Base-by-base conservation (phyloP, 176 grass and related monocot genomes). In the Tuctoria greenei region DNA sequence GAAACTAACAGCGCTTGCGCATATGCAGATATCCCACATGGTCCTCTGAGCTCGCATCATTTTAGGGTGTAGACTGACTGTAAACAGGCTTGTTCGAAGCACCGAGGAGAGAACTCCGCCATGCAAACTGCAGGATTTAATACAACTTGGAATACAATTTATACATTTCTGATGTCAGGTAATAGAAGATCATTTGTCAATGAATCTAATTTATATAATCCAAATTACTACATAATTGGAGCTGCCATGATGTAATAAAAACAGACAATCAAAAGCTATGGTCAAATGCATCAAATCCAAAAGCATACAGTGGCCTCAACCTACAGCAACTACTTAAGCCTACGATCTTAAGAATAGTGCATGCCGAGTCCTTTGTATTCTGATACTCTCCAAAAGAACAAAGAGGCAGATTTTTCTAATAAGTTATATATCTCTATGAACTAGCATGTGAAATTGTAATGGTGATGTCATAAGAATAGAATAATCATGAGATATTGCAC, bases 381-480 rank as follows among this genome's bases (percentile, higher is more conserved):
- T 39, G 16, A 24, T 52, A 50, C 49, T 72, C 49, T 41, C 17
- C 5, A 12, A 72, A 66, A 21, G 10, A 71, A 45, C 21, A 2
- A 77, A 40, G 51, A 60, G 28, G 57, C 36, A 60, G 27, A 58
- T 18, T 86, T 70, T 26, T 66, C 25, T 44, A 28, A 64, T 3
- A 16, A 56, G 37, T n/a, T 45, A 66, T 24, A 20, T 12, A 56
- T 66, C 11, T 40, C 46, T 34, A 47, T 18, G 68, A 27, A 45
- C 26, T 37, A 86, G 50, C 16, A 56, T 86, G 45, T 42, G 42
- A 67, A 60, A 4, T 60, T 73, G 12, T 61, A 67, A 78, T 28
- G 13, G 20, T 79, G 74, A 83, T 61, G 37, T 67, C 42, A 51
- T 87, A 73, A 87, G 62, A 77, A 78, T 43, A 73, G 69, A 82